Percentiles rank a stretch among this genome's conserved stretches.
These are phyloP conservation scores for Amaranthus tricolor DNA, from an alignment of 179 eudicot species.

Conservation along the genomic window DNA sequence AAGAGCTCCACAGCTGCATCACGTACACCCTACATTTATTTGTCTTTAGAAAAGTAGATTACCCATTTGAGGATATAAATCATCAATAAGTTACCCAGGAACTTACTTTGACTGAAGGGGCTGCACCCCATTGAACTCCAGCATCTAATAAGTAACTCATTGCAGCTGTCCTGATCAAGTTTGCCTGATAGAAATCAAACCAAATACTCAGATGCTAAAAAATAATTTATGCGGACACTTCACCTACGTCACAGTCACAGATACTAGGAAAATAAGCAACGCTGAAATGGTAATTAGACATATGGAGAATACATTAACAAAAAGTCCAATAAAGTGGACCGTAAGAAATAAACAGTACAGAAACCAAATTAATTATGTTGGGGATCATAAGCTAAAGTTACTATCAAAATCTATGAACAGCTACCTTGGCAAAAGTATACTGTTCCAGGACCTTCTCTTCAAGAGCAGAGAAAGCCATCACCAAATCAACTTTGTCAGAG, in stretches of 20 bases:
- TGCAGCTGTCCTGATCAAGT: slow-evolving; percentile 77
- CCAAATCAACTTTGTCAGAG: slow-evolving; percentile 69
- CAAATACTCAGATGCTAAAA: background rate
- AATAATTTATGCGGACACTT: slow-evolving; percentile 1
- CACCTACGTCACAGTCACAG: too few relatives aligned
- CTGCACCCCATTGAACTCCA: slow-evolving; percentile 92
- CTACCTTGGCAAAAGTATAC: slow-evolving; percentile 88
- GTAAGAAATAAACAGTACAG: background rate
- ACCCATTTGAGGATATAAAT: slow-evolving; percentile 3
- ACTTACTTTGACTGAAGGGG: slow-evolving; percentile 83
- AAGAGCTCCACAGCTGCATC: slow-evolving; percentile 93
- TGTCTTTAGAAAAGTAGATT: slow-evolving; percentile 9
- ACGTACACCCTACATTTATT: slow-evolving; percentile 71
- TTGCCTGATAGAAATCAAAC: slow-evolving; percentile 46
- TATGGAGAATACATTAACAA: background rate
- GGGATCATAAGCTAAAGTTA: background rate
- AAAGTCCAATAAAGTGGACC: background rate
- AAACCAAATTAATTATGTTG: background rate
- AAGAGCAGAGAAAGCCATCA: slow-evolving; percentile 72
- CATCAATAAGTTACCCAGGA: slow-evolving; percentile 13
- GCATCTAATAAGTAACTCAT: slow-evolving; percentile 83
- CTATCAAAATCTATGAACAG: background rate
- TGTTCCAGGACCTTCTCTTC: slow-evolving; percentile 92
- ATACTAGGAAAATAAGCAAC: too few relatives aligned
- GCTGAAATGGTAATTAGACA: too few relatives aligned